These are phyloP conservation scores for Leucosporidium creatinivorum DNA, from an alignment of 768 basidiomycete species.

Conservation along the genomic window DNA sequence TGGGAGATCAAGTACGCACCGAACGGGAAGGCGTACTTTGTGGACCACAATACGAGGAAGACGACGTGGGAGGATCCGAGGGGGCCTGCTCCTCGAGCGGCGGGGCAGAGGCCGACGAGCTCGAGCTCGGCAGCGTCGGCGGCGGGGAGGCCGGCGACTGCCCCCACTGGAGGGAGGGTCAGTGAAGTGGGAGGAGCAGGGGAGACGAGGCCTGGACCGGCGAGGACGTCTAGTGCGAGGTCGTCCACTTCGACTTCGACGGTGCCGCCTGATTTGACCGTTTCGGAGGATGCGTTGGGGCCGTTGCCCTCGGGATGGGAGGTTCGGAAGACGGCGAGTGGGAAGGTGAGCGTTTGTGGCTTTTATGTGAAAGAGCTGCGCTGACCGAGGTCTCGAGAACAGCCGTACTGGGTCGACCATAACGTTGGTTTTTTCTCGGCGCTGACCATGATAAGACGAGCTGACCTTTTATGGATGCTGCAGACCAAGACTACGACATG, in stretches of 20 bases:
- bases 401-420: conserved; percentile 74
- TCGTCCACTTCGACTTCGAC: neutral
- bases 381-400: neutral
- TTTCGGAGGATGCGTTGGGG: conserved; percentile 60
- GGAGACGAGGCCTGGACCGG: conserved; percentile 32
- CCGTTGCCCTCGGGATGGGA: conserved; percentile 98
- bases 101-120: conserved; percentile 51
- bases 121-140: neutral
- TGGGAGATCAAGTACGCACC: conserved; percentile 98
- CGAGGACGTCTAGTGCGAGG: neutral
- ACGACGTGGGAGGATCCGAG: conserved; percentile 99
- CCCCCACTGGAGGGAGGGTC: neutral
- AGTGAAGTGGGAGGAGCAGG: neutral
- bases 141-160: neutral
- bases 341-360: conserved; percentile 47
- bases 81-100: conserved; percentile 86
- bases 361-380: neutral
- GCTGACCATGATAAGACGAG: neutral
- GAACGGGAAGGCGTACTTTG: conserved; percentile 94
- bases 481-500: conserved; percentile 85
- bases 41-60: conserved; percentile 94
- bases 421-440: conserved; percentile 53
- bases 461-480: neutral
- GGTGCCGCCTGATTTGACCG: neutral
- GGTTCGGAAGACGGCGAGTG: conserved; percentile 94